phyloP scores from a whole-genome alignment of 768 basidiomycete species.

The Rubroboletus pulcherrimus region DNA sequence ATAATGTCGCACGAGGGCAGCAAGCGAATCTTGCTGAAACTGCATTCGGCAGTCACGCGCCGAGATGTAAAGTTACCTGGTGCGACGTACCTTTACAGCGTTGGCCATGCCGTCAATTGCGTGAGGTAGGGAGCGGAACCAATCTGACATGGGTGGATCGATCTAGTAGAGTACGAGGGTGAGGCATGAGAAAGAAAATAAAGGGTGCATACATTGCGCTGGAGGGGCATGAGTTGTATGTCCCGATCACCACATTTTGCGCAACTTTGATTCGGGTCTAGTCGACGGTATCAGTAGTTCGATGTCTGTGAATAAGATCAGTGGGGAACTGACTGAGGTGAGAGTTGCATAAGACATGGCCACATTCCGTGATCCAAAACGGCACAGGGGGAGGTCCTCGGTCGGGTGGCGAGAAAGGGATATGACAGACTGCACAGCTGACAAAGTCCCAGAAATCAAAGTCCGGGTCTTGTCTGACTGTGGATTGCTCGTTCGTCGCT shows the following conservation, averaged over 20 bases:
- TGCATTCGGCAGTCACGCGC: conserved; percentile 25
- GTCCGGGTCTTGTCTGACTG: conserved; percentile 17
- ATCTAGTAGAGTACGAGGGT: conserved; percentile 44
- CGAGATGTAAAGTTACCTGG: neutral
- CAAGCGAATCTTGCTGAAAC: conserved; percentile 80
- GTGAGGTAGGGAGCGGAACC: conserved; percentile 66
- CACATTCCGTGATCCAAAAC: conserved; percentile 88
- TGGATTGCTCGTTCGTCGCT: conserved; percentile 7
- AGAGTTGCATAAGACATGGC: conserved; percentile 80
- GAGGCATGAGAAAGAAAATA: neutral
- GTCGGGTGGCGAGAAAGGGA: conserved; percentile 54
- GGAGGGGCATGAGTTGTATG: conserved; percentile 69
- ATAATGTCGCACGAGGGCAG: conserved; percentile 62
- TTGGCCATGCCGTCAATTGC: conserved; percentile 62
- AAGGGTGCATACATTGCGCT: conserved; percentile 54
- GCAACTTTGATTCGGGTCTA: conserved; percentile 74
- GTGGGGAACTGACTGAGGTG: conserved; percentile 64
- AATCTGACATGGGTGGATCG: conserved; percentile 76
- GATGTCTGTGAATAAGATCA: neutral
- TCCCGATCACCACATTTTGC: conserved; percentile 58
- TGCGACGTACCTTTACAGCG: conserved; percentile 54
- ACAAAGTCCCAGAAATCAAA: conserved; percentile 83
- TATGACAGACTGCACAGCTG: conserved; percentile 63
- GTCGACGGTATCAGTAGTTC: neutral
- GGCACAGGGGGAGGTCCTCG: conserved; percentile 56